Evolutionary conservation across 2,329 filamentous ascomycete genomes (phyloP), one percentile per base, ranked within the genome.

Genomic region (Parastagonospora nodorum): DNA sequence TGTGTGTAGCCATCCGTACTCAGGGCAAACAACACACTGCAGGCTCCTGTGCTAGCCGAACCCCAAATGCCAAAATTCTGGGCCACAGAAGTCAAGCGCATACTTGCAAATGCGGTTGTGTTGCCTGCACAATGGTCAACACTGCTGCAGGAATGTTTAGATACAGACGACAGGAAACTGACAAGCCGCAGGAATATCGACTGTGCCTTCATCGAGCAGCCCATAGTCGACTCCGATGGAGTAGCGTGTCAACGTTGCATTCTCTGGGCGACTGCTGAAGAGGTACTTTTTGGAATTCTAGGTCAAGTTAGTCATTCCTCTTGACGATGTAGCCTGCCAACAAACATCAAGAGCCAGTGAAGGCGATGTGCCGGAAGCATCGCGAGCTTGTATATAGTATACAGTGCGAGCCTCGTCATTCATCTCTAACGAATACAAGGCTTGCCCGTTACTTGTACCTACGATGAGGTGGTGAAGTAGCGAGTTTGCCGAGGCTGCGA

Each of bases 131-230:
- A 12, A 27, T 38, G 32, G 11, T 12, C 4, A 7, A 30, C 2
- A 30, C 44, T 30, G 39, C 10, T 30, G 10, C 16, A 16, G 6
- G 33, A 19, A 16, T 14, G 33, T 24, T 24, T 24, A 42, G 4
- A 8, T 41, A 2, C 2, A 12, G 32, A 42, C 15, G 5, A 16
- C 4, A 37, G 16, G 28, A 29, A 7, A 39, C 61, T 43, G 31
- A 66, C 63, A 66, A 16, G 61, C 55, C 28, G 47, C 16, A n/a
- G 60, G 61, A 30, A 66, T 53, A 1, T 56, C 50, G n/a, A 58
- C 44, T 2, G 50, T 57, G 32, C 56, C 58, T 36, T 64, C 58
- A 12, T 37, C 57, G 7, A 51, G 45, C n/a, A 66, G 39, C 28
- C 59, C 57, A 24, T 58, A 63, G 19, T 61, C 57, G 5, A 38